Percentiles rank a stretch among this genome's conserved stretches.
Conservation (phyloP, 352 stramenopile genomes). For the Globisporangium rhizosaccharum region DNA sequence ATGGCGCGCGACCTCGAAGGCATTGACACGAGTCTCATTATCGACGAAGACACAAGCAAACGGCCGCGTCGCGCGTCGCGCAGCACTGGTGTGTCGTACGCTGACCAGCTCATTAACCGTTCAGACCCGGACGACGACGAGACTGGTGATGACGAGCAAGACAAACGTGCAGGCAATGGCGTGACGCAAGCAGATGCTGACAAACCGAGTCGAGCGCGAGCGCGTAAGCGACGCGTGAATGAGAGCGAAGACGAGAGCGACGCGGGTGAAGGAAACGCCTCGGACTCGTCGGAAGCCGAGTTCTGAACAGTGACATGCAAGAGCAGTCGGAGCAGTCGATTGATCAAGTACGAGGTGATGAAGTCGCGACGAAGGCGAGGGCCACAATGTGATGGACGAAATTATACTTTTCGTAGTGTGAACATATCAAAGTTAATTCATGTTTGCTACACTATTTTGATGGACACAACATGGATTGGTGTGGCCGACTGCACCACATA, state of each 20-base stretch:
- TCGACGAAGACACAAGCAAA: conserved; percentile 23
- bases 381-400: too few relatives aligned
- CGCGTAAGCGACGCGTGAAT: conserved; percentile 7
- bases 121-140: conserved; percentile 16
- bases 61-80: conserved; percentile 5
- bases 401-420: too few relatives aligned
- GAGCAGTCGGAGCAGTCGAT: neutral
- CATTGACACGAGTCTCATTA: conserved; percentile 80
- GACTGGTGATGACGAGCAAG: conserved; percentile 12
- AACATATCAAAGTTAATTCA: too few relatives aligned
- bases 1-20: conserved; percentile 73
- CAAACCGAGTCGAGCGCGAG: neutral
- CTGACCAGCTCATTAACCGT: conserved; percentile 2
- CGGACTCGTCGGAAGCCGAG: conserved; percentile 33
- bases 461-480: neutral
- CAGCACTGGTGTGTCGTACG: conserved; percentile 4
- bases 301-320: conserved; percentile 16
- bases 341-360: neutral
- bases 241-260: conserved; percentile 7
- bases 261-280: conserved; percentile 17
- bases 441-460: too few relatives aligned
- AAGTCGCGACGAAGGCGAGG: too few relatives aligned
- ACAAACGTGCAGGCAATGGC: conserved; percentile 7
- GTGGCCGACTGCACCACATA: neutral
- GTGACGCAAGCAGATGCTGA: neutral